A percentile compares a stretch with the other conserved stretches of the same genome.
phyloP scores from a whole-genome alignment of 768 basidiomycete genomes.

The Pulveroboletus sp. region DNA sequence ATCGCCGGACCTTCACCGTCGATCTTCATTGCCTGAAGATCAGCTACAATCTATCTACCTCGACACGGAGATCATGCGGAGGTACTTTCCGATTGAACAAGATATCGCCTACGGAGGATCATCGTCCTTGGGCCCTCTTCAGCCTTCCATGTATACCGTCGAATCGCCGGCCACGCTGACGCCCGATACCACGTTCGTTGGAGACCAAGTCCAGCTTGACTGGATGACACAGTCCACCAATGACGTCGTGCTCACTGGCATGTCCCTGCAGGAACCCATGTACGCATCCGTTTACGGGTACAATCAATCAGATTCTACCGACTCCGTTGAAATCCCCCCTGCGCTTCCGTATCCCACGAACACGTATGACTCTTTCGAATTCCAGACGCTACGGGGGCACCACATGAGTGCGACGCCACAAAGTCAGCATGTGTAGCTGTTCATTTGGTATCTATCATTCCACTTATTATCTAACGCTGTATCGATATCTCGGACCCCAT shows the following conservation, averaged over 20 bases:
- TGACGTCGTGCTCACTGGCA: conserved; percentile 10
- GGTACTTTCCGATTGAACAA: conserved; percentile 17
- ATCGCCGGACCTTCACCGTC: conserved; percentile 10
- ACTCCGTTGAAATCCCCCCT: conserved; percentile 17
- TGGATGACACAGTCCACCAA: conserved; percentile 13
- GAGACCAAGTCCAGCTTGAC: conserved; percentile 7
- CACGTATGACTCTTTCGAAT: conserved; percentile 33
- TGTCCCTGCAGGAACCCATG: conserved; percentile 14
- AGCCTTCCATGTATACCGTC: conserved; percentile 18
- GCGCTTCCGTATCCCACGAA: conserved; percentile 12
- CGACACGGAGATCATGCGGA: conserved; percentile 19
- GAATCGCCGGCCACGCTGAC: conserved; percentile 10
- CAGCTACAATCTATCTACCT: conserved; percentile 21
- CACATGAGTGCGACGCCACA: conserved; percentile 13
- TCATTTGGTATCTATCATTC: background rate
- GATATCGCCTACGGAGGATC: conserved; percentile 14
- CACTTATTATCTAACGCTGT: conserved; percentile 29
- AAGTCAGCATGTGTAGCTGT: conserved; percentile 20
- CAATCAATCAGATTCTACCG: conserved; percentile 17
- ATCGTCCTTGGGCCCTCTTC: conserved; percentile 6
- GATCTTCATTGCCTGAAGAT: conserved; percentile 21
- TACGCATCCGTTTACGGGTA: conserved; percentile 19
- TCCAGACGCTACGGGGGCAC: conserved; percentile 32
- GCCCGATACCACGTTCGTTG: conserved; percentile 14
- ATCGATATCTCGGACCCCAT: conserved; percentile 20